A percentile compares a stretch with the other conserved stretches of the same genome.
Evolutionary conservation across 2,329 filamentous ascomycete genomes (phyloP).

Genomic region (Exophiala aquamarina): DNA sequence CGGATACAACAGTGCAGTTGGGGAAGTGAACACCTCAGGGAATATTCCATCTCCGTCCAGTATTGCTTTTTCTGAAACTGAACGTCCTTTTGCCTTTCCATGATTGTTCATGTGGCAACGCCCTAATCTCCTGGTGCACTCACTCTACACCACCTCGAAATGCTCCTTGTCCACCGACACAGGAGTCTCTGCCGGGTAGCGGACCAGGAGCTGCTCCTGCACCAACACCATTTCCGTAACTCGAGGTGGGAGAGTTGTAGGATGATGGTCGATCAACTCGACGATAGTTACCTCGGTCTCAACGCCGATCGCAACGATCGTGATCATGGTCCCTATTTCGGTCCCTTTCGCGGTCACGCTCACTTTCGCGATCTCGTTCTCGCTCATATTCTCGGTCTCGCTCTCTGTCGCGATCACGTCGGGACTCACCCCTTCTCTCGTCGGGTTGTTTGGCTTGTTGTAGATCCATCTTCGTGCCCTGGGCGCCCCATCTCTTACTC

Average conservation of each 20-base stretch:
- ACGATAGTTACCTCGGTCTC: slow-evolving; percentile 18
- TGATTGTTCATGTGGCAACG: slow-evolving; percentile 18
- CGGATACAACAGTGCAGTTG: too few relatives aligned
- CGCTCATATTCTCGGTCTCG: slow-evolving; percentile 14
- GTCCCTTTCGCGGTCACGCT: too few relatives aligned
- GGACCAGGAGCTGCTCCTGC: neutral
- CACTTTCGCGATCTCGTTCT: slow-evolving; percentile 18
- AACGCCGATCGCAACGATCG: slow-evolving; percentile 23
- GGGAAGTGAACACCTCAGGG: too few relatives aligned
- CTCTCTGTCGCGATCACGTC: slow-evolving; percentile 12
- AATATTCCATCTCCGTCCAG: too few relatives aligned
- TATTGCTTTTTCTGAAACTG: too few relatives aligned
- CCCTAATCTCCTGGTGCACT: too few relatives aligned
- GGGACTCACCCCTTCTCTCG: slow-evolving; percentile 20
- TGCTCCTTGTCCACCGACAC: slow-evolving; percentile 13
- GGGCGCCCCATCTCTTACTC: too few relatives aligned
- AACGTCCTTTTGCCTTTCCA: too few relatives aligned
- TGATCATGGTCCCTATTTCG: slow-evolving; percentile 17
- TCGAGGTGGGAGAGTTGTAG: slow-evolving; percentile 22
- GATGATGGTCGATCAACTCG: slow-evolving; percentile 8
- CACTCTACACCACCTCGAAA: slow-evolving; percentile 12
- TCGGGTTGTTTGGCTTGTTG: slow-evolving; percentile 5
- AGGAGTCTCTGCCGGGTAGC: slow-evolving; percentile 9
- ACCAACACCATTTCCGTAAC: slow-evolving; percentile 27
- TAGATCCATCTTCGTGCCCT: too few relatives aligned